These are phyloP conservation scores for Jaapia argillacea DNA, from an alignment of 768 basidiomycete genomes.

Conservation along the genomic window DNA sequence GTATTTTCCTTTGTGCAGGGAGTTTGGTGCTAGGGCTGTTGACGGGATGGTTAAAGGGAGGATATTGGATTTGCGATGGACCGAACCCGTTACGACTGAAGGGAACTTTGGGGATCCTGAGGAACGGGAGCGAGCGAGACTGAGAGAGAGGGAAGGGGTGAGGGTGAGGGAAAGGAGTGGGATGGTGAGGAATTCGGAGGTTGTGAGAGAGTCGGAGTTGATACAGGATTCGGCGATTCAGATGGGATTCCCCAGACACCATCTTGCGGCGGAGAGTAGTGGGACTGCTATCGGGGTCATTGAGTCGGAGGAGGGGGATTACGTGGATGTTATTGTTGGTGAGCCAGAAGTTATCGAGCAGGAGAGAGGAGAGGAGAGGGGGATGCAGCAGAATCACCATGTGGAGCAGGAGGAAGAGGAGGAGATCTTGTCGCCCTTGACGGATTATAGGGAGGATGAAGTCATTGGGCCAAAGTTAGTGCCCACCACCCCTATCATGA, in stretches of 20 bases:
- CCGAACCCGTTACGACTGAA: conserved; percentile 56
- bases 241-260: not conserved
- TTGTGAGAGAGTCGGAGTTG: conserved; percentile 23
- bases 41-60: conserved; percentile 79
- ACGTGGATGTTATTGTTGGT: no score
- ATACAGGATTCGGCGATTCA: no score
- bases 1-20: conserved; percentile 75
- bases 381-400: no score
- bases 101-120: conserved; percentile 8
- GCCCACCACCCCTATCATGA: conserved; percentile 73
- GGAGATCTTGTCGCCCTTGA: no score
- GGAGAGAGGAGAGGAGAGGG: no score
- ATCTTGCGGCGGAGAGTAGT: conserved; percentile 21
- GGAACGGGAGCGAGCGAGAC: no score
- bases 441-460: no score
- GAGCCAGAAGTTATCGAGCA: no score
- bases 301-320: conserved; percentile 17
- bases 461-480: conserved; percentile 65
- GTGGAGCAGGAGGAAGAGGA: no score
- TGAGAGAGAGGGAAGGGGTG: no score
- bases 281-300: conserved; percentile 26
- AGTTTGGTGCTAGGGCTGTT: conserved; percentile 75
- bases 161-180: no score
- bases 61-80: conserved; percentile 71
- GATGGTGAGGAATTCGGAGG: not conserved